Percentiles rank a stretch among this genome's conserved stretches.
phyloP scores from a whole-genome alignment of 2,329 filamentous ascomycete species.

The Ophiostoma triangulosporum region DNA sequence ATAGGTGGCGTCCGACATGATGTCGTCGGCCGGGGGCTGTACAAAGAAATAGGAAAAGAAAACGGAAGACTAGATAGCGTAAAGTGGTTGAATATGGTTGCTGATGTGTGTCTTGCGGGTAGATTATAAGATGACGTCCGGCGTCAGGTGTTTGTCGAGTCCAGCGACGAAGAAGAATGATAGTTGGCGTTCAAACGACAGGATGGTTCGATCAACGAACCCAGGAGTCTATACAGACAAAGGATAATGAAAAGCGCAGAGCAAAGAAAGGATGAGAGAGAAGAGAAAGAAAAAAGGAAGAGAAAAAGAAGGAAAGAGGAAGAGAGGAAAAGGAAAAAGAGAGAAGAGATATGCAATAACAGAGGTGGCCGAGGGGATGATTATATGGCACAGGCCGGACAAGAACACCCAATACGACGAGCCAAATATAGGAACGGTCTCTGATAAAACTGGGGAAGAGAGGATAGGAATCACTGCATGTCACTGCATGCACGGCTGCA shows the following conservation, averaged over 20 bases:
- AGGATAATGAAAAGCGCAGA: slow-evolving; percentile 17
- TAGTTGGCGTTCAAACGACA: slow-evolving; percentile 20
- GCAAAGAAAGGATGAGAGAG: slow-evolving; percentile 7
- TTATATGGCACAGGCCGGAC: slow-evolving; percentile 1
- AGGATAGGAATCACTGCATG: not conserved
- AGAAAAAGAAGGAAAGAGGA: slow-evolving; percentile 15
- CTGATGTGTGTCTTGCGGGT: slow-evolving; percentile 2
- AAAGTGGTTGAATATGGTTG: not conserved
- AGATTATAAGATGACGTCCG: slow-evolving; percentile 19
- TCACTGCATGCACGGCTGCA: not conserved
- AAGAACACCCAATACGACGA: not conserved
- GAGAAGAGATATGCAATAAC: slow-evolving; percentile 4
- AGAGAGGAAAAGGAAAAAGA: slow-evolving; percentile 4
- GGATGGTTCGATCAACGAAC: slow-evolving; percentile 35
- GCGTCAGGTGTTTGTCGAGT: slow-evolving; percentile 16
- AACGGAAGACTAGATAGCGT: slow-evolving; percentile 1
- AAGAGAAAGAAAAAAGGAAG: slow-evolving; percentile 18
- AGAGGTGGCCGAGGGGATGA: slow-evolving; percentile 1
- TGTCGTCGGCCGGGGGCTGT: slow-evolving; percentile 18
- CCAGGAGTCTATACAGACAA: slow-evolving; percentile 18
- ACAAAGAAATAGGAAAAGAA: slow-evolving; percentile 6
- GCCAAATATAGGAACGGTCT: slow-evolving; percentile 8
- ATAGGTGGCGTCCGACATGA: slow-evolving; percentile 34
- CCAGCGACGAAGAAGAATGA: slow-evolving; percentile 13
- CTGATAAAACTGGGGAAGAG: slow-evolving; percentile 3